These are phyloP conservation scores for Venturia asperata DNA, from an alignment of 2,329 filamentous ascomycete species.

Conservation along the genomic window DNA sequence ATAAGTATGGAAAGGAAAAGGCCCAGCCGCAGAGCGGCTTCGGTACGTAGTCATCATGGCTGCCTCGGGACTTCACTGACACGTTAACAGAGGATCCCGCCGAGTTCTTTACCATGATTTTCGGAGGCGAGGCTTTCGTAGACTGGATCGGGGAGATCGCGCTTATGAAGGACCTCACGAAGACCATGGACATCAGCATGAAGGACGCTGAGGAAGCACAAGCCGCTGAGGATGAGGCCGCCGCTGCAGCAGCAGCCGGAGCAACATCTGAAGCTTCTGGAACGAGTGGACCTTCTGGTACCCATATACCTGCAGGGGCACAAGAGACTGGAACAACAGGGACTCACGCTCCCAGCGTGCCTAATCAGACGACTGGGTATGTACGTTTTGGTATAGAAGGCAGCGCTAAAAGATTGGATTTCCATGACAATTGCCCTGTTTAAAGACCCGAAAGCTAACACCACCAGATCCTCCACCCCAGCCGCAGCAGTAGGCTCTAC, in stretches of 20 bases:
- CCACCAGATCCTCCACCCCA: background rate
- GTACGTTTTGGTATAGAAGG: background rate
- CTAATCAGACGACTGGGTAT: background rate
- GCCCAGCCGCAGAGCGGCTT: slow-evolving; percentile 89
- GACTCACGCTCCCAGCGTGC: background rate
- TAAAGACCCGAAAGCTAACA: background rate
- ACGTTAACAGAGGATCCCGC: slow-evolving; percentile 65
- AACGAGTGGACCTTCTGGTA: slow-evolving; percentile 14
- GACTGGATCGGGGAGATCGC: slow-evolving; percentile 98
- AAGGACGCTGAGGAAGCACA: slow-evolving; percentile 65
- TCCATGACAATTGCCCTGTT: background rate
- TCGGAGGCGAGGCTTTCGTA: slow-evolving; percentile 89
- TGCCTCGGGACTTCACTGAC: slow-evolving; percentile 16
- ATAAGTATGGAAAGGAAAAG: slow-evolving; percentile 94
- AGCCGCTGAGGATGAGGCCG: slow-evolving; percentile 57
- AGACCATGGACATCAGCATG: slow-evolving; percentile 97
- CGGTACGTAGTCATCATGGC: slow-evolving; percentile 42
- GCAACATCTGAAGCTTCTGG: slow-evolving; percentile 40
- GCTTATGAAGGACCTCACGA: slow-evolving; percentile 95
- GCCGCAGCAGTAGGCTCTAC: background rate
- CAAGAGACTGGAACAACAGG: slow-evolving; percentile 22
- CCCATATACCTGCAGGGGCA: slow-evolving; percentile 23
- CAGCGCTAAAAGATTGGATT: background rate
- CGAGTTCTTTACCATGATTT: slow-evolving; percentile 98
- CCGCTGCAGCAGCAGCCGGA: slow-evolving; percentile 33